Conservation (phyloP, 352 stramenopile species). For the Globisporangium viniferum region DNA sequence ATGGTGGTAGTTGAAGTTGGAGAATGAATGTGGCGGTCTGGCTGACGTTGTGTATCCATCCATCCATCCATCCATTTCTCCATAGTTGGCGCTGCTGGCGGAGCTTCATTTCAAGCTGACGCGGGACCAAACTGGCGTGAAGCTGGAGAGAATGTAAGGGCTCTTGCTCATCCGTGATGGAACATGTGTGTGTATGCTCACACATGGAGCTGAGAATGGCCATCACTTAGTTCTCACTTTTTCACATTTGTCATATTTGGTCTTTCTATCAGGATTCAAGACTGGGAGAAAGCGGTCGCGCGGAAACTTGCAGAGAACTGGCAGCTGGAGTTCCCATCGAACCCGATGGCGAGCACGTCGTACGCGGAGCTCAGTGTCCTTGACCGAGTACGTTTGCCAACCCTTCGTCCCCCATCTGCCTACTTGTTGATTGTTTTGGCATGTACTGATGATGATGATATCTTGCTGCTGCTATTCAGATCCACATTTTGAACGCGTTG, state of each 20-base stretch:
- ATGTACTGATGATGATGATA: background rate
- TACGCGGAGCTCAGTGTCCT: slow-evolving; percentile 63
- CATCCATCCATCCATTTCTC: slow-evolving; percentile 10
- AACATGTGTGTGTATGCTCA: background rate
- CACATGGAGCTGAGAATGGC: background rate
- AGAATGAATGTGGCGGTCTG: background rate
- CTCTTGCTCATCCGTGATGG: background rate
- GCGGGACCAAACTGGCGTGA: slow-evolving; percentile 64
- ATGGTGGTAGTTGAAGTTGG: background rate
- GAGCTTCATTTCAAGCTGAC: slow-evolving; percentile 82
- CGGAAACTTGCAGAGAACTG: slow-evolving; percentile 79
- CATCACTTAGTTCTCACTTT: background rate
- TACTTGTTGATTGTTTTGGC: background rate
- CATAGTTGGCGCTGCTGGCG: slow-evolving; percentile 62
- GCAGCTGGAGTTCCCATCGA: slow-evolving; percentile 56
- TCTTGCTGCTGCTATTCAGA: slow-evolving; percentile 24
- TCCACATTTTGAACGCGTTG: slow-evolving; percentile 74
- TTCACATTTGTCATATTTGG: background rate
- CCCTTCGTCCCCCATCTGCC: background rate
- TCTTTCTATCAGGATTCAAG: slow-evolving; percentile 50
- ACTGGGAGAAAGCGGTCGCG: slow-evolving; percentile 76
- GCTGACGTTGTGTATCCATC: slow-evolving; percentile 8
- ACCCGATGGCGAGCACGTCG: slow-evolving; percentile 53
- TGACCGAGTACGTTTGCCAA: slow-evolving; percentile 39
- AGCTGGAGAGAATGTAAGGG: slow-evolving; percentile 77